phyloP scores from a whole-genome alignment of 306 rosid genomes.

The Cucumis cinereus region DNA sequence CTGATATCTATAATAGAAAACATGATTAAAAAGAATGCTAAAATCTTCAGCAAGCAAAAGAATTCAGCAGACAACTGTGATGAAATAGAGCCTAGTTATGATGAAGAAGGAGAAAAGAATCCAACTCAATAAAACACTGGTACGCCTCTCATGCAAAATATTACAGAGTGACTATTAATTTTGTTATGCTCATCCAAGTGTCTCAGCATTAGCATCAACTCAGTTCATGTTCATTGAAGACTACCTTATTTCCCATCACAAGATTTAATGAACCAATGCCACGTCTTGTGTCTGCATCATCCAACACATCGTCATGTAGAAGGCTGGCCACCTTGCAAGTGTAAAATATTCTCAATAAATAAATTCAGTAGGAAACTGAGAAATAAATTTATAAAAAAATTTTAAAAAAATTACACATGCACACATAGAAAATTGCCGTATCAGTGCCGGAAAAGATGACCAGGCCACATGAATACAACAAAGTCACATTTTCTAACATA shows the following conservation, averaged over 20 bases:
- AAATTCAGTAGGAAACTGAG: background rate
- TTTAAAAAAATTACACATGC: no score
- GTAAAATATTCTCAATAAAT: background rate
- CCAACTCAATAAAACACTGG: conserved; percentile 10
- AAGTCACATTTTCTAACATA: background rate
- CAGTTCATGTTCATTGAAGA: background rate
- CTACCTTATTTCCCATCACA: conserved; percentile 91
- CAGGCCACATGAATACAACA: background rate
- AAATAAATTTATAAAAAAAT: background rate
- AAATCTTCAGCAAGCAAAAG: conserved; percentile 6
- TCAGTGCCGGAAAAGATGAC: background rate
- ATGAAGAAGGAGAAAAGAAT: background rate
- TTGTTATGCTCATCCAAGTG: background rate
- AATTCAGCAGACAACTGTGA: background rate
- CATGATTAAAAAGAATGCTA: conserved; percentile 10
- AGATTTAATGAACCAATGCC: conserved; percentile 75
- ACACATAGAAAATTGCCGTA: background rate
- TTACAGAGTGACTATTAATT: background rate
- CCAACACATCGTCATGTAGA: conserved; percentile 96
- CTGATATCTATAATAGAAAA: conserved; percentile 47
- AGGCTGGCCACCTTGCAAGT: conserved; percentile 82
- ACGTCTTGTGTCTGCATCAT: conserved; percentile 94
- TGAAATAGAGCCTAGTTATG: conserved; percentile 3
- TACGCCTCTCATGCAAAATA: background rate
- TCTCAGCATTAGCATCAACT: background rate